A percentile compares a stretch with the other conserved stretches of the same genome.
Conservation (phyloP, 108 stramenopile genomes). For the Skeletonema costatum region DNA sequence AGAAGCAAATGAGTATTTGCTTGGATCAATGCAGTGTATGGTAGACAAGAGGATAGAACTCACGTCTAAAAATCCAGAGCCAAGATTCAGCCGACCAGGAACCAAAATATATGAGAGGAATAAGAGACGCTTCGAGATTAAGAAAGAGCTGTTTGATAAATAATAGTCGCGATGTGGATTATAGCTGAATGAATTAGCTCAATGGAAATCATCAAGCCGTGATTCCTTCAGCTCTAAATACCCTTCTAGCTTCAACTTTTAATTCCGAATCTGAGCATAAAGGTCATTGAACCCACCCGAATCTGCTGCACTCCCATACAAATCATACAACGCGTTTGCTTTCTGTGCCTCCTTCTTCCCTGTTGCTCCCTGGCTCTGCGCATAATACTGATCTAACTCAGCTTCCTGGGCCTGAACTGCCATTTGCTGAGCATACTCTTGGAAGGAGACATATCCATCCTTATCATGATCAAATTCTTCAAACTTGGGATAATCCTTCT, state of each 20-base stretch:
- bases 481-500: conserved; percentile 94
- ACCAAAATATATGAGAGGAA: conserved; percentile 4
- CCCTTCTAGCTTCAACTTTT: neutral
- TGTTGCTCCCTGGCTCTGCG: conserved; percentile 39
- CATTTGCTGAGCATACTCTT: conserved; percentile 93
- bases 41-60: conserved; percentile 3
- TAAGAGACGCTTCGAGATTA: conserved; percentile 2
- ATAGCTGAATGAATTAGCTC: neutral
- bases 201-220: neutral
- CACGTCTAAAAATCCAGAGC: neutral
- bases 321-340: conserved; percentile 44
- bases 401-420: conserved; percentile 84
- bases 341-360: conserved; percentile 49
- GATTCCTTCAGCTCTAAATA: neutral
- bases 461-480: conserved; percentile 95
- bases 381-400: conserved; percentile 63
- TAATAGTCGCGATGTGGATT: neutral
- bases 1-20: conserved; percentile 3
- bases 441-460: conserved; percentile 92
- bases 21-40: neutral
- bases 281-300: conserved; percentile 52
- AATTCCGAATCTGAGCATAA: conserved; percentile 48
- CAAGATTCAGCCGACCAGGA: neutral
- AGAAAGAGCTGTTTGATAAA: conserved; percentile 1
- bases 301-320: conserved; percentile 43